phyloP scores from a whole-genome alignment of 2,329 filamentous ascomycete species.

The Monosporascus sp. region DNA sequence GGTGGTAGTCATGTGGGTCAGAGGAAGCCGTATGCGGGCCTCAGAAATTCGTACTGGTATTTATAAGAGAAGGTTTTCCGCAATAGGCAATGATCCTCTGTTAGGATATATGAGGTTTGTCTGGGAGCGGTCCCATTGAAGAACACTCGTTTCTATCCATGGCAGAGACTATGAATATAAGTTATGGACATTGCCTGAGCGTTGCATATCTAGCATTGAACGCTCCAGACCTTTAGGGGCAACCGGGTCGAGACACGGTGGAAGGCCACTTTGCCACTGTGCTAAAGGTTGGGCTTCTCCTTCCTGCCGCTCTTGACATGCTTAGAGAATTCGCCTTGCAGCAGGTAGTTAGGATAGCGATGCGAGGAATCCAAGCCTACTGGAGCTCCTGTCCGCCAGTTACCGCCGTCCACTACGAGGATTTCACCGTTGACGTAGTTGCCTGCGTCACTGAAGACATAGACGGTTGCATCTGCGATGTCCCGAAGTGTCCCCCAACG shows the following conservation, averaged over 20 bases:
- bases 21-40: too few species aligned
- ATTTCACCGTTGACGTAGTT: constrained; percentile 82
- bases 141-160: too few species aligned
- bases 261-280: neutral
- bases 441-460: constrained; percentile 77
- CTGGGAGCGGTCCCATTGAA: too few species aligned
- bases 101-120: too few species aligned
- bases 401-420: constrained; percentile 65
- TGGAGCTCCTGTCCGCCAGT: constrained; percentile 47
- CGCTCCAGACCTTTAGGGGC: neutral
- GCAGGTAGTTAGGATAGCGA: constrained; percentile 48
- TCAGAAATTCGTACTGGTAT: too few species aligned
- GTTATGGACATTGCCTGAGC: too few species aligned
- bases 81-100: too few species aligned
- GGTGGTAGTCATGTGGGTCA: too few species aligned
- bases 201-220: neutral
- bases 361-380: constrained; percentile 44
- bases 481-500: constrained; percentile 77
- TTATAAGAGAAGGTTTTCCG: too few species aligned
- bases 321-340: constrained; percentile 34
- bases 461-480: constrained; percentile 89
- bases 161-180: too few species aligned
- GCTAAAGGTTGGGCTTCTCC: constrained; percentile 36
- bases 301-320: constrained; percentile 35
- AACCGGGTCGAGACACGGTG: neutral